A percentile compares a stretch with the other conserved stretches of the same genome.
Evolutionary conservation across 768 basidiomycete species (phyloP).

Genomic region (Amanita pseudoporphyria): DNA sequence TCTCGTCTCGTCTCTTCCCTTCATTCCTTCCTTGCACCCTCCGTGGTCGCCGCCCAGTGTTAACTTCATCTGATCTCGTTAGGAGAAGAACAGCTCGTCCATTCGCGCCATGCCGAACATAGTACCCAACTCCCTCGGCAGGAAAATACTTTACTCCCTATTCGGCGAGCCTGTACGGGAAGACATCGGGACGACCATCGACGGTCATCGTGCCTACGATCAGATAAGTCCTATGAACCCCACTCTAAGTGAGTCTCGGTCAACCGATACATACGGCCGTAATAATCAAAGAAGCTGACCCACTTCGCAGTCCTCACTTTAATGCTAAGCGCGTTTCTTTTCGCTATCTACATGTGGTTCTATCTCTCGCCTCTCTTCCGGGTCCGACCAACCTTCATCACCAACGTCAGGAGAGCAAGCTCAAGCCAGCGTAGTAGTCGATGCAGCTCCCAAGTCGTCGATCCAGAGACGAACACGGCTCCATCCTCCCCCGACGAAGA

Average conservation of each 20-base stretch:
- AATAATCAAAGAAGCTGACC: neutral
- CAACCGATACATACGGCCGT: too few species aligned
- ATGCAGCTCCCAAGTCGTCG: neutral
- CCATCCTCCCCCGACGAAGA: neutral
- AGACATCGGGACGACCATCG: neutral
- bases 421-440: neutral
- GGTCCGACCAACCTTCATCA: neutral
- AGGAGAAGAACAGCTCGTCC: too few species aligned
- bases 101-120: too few species aligned
- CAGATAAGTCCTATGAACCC: neutral
- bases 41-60: too few species aligned
- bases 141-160: neutral
- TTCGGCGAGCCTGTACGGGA: neutral
- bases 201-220: neutral
- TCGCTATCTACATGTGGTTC: slow-evolving; percentile 10
- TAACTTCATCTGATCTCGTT: too few species aligned
- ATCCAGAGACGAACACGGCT: neutral
- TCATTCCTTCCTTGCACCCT: too few species aligned
- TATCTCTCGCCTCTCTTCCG: slow-evolving; percentile 9
- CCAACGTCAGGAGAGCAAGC: slow-evolving; percentile 1
- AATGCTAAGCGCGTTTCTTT: slow-evolving; percentile 6
- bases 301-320: slow-evolving; percentile 7
- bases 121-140: neutral
- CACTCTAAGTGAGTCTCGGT: slow-evolving; percentile 2
- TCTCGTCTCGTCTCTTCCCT: too few species aligned